Evolutionary conservation across 371 early-diverging fungal species (phyloP).

Genomic region (Apophysomyces trapeziformis): DNA sequence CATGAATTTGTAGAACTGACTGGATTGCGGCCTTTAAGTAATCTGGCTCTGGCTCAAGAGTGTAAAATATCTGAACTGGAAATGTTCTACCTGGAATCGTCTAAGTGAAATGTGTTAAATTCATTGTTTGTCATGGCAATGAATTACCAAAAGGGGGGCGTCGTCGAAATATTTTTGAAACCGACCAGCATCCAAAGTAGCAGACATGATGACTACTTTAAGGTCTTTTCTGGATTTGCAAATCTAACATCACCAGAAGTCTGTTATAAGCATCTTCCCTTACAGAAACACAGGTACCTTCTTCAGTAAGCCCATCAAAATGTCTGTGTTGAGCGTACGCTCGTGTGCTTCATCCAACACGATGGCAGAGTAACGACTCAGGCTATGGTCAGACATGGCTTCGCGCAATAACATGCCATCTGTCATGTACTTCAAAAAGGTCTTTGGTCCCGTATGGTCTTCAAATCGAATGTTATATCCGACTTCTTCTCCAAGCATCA

Average conservation of each 20-base stretch:
- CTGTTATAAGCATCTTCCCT: background rate
- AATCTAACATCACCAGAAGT: slow-evolving; percentile 23
- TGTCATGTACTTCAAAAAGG: slow-evolving; percentile 95
- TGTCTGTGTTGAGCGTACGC: slow-evolving; percentile 92
- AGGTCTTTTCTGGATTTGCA: slow-evolving; percentile 69
- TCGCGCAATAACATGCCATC: slow-evolving; percentile 99
- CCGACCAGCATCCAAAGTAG: slow-evolving; percentile 88
- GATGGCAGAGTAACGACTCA: slow-evolving; percentile 87
- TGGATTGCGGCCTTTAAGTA: slow-evolving; percentile 88
- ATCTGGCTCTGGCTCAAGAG: slow-evolving; percentile 85
- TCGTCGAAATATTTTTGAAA: slow-evolving; percentile 86
- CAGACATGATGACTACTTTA: slow-evolving; percentile 93
- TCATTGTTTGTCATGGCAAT: background rate
- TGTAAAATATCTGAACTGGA: slow-evolving; percentile 91
- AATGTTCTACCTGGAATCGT: slow-evolving; percentile 87
- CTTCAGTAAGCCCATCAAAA: slow-evolving; percentile 95
- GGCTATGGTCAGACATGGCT: slow-evolving; percentile 93
- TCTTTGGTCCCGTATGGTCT: slow-evolving; percentile 82
- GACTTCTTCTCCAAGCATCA: slow-evolving; percentile 87
- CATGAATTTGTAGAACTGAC: slow-evolving; percentile 86
- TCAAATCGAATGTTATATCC: slow-evolving; percentile 98
- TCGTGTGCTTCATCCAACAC: slow-evolving; percentile 99
- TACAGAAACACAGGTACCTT: slow-evolving; percentile 45
- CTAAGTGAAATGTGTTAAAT: slow-evolving; percentile 20
- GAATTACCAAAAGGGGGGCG: slow-evolving; percentile 63